A percentile compares a stretch with the other conserved stretches of the same genome.
Evolutionary conservation across 768 basidiomycete species (phyloP).

Genomic region (Leucocoprinus leucothites): DNA sequence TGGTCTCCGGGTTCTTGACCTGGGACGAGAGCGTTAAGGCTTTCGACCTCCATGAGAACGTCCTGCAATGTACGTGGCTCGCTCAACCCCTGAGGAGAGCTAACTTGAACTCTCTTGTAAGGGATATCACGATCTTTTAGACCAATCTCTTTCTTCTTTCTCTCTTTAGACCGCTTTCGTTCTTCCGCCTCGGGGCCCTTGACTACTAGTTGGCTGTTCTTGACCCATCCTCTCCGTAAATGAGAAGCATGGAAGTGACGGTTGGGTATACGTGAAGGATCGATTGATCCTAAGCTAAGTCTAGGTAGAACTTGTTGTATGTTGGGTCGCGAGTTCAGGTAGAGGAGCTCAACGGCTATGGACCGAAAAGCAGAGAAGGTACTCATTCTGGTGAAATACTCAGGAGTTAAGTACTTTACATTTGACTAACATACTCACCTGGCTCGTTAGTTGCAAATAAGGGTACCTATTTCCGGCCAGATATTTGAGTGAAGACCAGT

Average conservation of each 20-base stretch:
- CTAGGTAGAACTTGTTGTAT: background rate
- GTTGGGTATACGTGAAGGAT: background rate
- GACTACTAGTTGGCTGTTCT: background rate
- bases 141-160: slow-evolving; percentile 6
- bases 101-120: slow-evolving; percentile 1
- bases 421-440: background rate
- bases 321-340: background rate
- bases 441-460: too few species aligned
- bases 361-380: slow-evolving; percentile 7
- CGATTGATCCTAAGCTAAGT: background rate
- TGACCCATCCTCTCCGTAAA: background rate
- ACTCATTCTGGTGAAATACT: background rate
- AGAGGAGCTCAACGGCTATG: background rate
- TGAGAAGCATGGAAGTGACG: background rate
- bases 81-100: background rate
- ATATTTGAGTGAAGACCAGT: too few species aligned
- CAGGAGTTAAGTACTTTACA: background rate
- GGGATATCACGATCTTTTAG: slow-evolving; percentile 4
- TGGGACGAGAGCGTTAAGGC: background rate
- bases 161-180: background rate
- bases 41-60: slow-evolving; percentile 1
- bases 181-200: background rate
- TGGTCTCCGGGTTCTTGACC: background rate
- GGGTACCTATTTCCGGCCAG: too few species aligned
- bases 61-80: background rate